Percentiles rank a stretch among this genome's conserved stretches.
Evolutionary conservation across 345 rosid species (phyloP).

Genomic region (Salix brachista): DNA sequence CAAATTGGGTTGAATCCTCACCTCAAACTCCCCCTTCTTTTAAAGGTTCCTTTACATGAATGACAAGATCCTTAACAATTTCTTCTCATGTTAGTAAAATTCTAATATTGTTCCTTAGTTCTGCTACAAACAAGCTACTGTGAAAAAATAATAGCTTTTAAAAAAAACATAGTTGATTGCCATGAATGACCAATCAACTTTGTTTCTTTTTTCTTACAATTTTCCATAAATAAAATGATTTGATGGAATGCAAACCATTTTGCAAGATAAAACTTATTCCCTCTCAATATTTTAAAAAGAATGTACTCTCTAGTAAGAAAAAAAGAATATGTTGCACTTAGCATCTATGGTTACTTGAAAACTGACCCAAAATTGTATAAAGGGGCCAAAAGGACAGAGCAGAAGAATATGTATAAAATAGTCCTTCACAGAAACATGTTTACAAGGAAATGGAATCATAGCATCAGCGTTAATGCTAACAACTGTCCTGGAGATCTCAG

Average conservation of each 20-base stretch:
- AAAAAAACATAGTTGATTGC: not conserved
- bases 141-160: not conserved
- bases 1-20: not conserved
- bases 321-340: not conserved
- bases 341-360: slow-evolving; percentile 3
- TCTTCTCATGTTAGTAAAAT: not conserved
- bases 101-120: not conserved
- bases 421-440: not conserved
- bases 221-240: not conserved
- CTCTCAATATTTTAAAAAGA: not conserved
- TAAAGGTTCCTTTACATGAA: not conserved
- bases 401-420: not conserved
- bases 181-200: not conserved
- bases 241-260: not conserved
- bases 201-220: not conserved
- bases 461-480: not conserved
- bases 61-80: not conserved
- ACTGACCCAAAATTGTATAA: slow-evolving; percentile 6
- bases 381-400: slow-evolving; percentile 5
- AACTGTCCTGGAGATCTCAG: slow-evolving; percentile 7
- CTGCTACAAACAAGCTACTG: not conserved
- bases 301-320: slow-evolving; percentile 10
- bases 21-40: not conserved
- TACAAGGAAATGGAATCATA: not conserved
- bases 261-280: not conserved